Percentiles rank a stretch among this genome's conserved stretches.
Evolutionary conservation across 768 basidiomycete genomes (phyloP).

Genomic region (Tremella yokohamensis): DNA sequence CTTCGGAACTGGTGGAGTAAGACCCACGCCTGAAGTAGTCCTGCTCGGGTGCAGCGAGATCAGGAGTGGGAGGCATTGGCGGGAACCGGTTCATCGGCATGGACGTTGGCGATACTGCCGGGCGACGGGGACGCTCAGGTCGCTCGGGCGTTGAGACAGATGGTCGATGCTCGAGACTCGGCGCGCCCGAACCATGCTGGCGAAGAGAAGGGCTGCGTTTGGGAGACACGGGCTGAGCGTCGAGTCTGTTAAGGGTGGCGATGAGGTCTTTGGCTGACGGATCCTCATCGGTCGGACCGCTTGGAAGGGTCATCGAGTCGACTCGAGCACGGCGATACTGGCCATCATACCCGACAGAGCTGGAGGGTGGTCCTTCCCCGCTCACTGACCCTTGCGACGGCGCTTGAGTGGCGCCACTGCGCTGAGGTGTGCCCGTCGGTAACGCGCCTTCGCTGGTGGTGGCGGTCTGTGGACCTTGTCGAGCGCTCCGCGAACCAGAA

Average conservation of each 20-base stretch:
- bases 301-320: slow-evolving; percentile 23
- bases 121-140: background rate
- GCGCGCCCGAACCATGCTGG: too few species aligned
- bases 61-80: background rate
- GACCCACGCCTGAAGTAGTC: background rate
- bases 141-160: background rate
- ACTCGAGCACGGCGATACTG: slow-evolving; percentile 27
- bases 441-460: slow-evolving; percentile 6
- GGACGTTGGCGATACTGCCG: background rate
- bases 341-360: slow-evolving; percentile 8
- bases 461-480: slow-evolving; percentile 23
- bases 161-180: too few species aligned
- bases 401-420: background rate
- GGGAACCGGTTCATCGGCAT: background rate
- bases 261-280: background rate
- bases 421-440: background rate
- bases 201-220: background rate
- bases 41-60: background rate
- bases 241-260: background rate
- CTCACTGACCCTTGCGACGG: background rate
- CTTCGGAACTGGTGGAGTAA: slow-evolving; percentile 20
- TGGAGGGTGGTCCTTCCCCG: background rate
- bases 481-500: slow-evolving; percentile 15
- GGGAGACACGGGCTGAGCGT: background rate
- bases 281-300: background rate